Percentiles rank a stretch among this genome's conserved stretches.
Evolutionary conservation across 2,329 filamentous ascomycete genomes (phyloP).

Genomic region (Ploettnerulaceae sp.): DNA sequence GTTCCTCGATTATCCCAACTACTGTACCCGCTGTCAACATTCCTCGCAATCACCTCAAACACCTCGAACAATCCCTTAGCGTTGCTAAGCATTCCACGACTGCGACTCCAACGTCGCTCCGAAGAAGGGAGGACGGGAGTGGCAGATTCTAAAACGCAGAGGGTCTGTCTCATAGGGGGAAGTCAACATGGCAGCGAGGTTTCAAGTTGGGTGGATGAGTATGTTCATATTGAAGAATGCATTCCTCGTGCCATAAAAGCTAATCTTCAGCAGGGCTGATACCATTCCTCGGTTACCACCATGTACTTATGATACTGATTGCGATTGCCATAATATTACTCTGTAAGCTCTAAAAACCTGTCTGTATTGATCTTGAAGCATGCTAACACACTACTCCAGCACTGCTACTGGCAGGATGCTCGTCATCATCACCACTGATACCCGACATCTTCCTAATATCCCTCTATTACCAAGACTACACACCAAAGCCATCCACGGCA

Average conservation of each 20-base stretch:
- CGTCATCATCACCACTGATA: slow-evolving; percentile 90
- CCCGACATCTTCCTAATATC: slow-evolving; percentile 96
- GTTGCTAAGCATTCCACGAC: slow-evolving; percentile 32
- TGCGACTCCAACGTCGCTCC: slow-evolving; percentile 33
- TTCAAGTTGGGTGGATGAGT: slow-evolving; percentile 33
- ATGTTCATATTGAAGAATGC: slow-evolving; percentile 22
- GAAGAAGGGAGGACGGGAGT: slow-evolving; percentile 33
- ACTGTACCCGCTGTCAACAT: background rate
- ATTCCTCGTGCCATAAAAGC: slow-evolving; percentile 5
- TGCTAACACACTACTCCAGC: slow-evolving; percentile 49
- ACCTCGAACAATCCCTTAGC: slow-evolving; percentile 16
- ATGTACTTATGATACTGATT: slow-evolving; percentile 97
- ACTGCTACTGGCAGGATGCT: slow-evolving; percentile 88
- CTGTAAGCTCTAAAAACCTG: slow-evolving; percentile 53
- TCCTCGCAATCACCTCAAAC: slow-evolving; percentile 10
- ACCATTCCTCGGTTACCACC: slow-evolving; percentile 67
- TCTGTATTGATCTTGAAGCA: slow-evolving; percentile 16
- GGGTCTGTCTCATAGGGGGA: slow-evolving; percentile 18
- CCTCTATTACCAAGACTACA: slow-evolving; percentile 86
- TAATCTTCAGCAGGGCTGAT: slow-evolving; percentile 48
- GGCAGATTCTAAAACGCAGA: slow-evolving; percentile 22
- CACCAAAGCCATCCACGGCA: slow-evolving; percentile 73
- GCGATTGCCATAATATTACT: slow-evolving; percentile 89
- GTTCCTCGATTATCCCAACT: background rate
- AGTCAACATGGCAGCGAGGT: slow-evolving; percentile 28